Percentiles rank a stretch among this genome's conserved stretches.
phyloP scores from a whole-genome alignment of 768 basidiomycete genomes.

The Tulasnella sp. region DNA sequence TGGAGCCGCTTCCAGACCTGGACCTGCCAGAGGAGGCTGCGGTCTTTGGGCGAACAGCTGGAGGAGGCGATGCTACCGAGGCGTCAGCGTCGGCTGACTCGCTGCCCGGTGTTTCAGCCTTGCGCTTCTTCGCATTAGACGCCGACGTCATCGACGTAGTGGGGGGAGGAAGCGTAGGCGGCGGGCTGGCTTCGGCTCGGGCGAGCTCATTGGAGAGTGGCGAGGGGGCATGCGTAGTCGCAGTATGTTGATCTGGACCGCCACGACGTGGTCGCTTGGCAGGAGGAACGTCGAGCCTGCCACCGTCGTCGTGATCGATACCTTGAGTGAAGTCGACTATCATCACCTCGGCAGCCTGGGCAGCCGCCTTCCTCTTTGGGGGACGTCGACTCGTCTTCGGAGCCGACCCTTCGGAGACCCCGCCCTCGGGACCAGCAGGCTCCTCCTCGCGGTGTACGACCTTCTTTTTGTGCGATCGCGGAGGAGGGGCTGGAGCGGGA shows the following conservation, averaged over 20 bases:
- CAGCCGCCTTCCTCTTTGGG: conserved; percentile 25
- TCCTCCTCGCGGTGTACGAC: conserved; percentile 12
- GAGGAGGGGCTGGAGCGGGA: conserved; percentile 9
- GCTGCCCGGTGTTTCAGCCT: conserved; percentile 1
- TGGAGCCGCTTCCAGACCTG: neutral
- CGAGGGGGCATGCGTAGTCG: conserved; percentile 22
- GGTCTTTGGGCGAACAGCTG: neutral
- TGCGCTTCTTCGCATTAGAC: conserved; percentile 10
- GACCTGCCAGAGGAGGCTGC: neutral
- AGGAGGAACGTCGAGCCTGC: neutral
- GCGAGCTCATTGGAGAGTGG: conserved; percentile 22
- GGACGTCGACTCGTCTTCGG: neutral
- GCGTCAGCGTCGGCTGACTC: conserved; percentile 16
- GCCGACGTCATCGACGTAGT: neutral
- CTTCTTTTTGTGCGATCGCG: conserved; percentile 12
- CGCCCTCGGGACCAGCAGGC: neutral
- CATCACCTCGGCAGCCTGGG: conserved; percentile 3
- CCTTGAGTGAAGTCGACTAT: neutral
- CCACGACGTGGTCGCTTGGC: conserved; percentile 22
- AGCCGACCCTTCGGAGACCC: neutral
- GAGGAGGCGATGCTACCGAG: conserved; percentile 9
- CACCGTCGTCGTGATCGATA: neutral
- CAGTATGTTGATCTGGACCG: neutral
- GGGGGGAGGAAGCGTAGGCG: neutral
- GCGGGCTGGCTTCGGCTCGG: conserved; percentile 8